A percentile compares a stretch with the other conserved stretches of the same genome.
Evolutionary conservation across 2,329 filamentous ascomycete genomes (phyloP).

Genomic region (Cladorrhinum sp.): DNA sequence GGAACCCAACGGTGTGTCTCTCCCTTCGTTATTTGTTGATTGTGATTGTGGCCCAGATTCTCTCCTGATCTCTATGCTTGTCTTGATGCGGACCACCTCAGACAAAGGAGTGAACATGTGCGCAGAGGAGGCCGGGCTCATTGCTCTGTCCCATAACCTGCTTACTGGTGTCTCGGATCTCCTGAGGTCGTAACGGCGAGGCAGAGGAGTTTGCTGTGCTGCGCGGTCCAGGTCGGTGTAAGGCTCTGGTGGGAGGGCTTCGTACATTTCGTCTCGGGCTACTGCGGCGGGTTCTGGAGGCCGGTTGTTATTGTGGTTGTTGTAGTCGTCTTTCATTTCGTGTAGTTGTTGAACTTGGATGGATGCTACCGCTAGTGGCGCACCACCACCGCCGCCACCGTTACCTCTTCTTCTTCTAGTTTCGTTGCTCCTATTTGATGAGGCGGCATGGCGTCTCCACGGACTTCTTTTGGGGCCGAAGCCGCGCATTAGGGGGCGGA

Average conservation of each 20-base stretch:
- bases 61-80: conserved; percentile 16
- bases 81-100: conserved; percentile 11
- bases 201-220: background rate
- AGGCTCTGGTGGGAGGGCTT: background rate
- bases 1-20: background rate
- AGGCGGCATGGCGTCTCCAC: background rate
- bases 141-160: background rate
- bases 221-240: background rate
- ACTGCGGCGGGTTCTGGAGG: background rate
- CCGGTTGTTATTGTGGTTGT: background rate
- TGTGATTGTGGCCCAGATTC: background rate
- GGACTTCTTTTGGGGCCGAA: background rate
- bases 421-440: background rate
- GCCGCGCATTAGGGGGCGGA: conserved; percentile 28
- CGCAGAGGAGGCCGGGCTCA: background rate
- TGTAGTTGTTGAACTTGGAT: background rate
- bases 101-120: background rate
- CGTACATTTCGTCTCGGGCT: background rate
- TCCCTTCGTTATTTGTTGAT: background rate
- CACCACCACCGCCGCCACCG: no score
- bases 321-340: background rate
- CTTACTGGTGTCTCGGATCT: background rate
- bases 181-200: background rate
- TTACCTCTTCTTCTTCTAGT: background rate
- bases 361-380: background rate